Evolutionary conservation across 805 yeast species (phyloP).

Genomic region (Kazachstania africana): DNA sequence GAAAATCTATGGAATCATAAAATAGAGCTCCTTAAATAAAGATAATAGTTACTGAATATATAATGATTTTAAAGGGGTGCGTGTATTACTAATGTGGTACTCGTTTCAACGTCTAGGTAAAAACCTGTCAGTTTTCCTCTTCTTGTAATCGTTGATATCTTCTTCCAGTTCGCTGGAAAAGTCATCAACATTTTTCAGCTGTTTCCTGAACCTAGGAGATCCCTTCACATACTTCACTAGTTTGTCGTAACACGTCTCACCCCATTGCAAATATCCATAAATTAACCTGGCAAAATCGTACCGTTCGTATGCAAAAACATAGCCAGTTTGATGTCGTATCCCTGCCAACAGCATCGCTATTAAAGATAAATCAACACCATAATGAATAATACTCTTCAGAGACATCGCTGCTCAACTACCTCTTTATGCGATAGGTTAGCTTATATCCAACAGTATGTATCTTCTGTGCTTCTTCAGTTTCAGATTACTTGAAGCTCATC

Average conservation of each 20-base stretch:
- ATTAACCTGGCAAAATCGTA: slow-evolving; percentile 36
- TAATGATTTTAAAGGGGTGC: no score
- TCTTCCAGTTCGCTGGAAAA: slow-evolving; percentile 7
- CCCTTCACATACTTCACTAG: slow-evolving; percentile 34
- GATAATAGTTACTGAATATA: slow-evolving; percentile 1
- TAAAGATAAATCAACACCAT: slow-evolving; percentile 64
- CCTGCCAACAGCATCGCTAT: slow-evolving; percentile 80
- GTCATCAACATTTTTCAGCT: slow-evolving; percentile 12
- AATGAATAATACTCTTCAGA: slow-evolving; percentile 35
- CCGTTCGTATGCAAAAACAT: slow-evolving; percentile 30
- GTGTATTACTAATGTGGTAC: slow-evolving; percentile 31
- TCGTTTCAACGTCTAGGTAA: slow-evolving; percentile 31
- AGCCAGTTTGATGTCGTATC: slow-evolving; percentile 72
- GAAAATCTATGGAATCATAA: slow-evolving; percentile 49
- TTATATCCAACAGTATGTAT: no score
- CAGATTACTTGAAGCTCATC: no score
- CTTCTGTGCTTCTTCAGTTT: no score
- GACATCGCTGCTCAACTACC: slow-evolving; percentile 5
- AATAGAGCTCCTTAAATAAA: slow-evolving; percentile 8
- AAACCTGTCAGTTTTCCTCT: not conserved
- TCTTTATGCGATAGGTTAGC: not conserved
- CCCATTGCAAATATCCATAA: slow-evolving; percentile 42
- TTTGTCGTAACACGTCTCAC: slow-evolving; percentile 46
- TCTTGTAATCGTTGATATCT: not conserved
- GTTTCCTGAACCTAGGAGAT: slow-evolving; percentile 37